These are phyloP conservation scores for Suhomyces prunicola DNA, from an alignment of 805 yeast species.

Conservation along the genomic window DNA sequence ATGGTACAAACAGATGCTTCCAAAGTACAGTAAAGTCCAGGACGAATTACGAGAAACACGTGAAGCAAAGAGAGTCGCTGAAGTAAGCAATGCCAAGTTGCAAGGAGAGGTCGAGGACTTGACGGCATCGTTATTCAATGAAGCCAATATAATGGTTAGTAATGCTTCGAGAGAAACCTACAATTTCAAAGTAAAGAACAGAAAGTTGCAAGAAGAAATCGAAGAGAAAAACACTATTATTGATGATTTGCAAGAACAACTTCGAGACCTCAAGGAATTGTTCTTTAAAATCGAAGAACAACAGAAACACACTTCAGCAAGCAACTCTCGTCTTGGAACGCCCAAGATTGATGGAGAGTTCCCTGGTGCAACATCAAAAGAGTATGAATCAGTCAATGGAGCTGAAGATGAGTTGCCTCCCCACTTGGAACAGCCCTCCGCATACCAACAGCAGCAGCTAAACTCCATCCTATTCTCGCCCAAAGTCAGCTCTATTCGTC, in stretches of 20 bases:
- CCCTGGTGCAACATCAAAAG: not conserved
- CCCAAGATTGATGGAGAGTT: constrained; percentile 7
- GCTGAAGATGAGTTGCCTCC: constrained; percentile 1
- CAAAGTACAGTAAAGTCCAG: constrained; percentile 30
- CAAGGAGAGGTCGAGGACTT: constrained; percentile 78
- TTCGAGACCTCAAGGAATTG: constrained; percentile 58
- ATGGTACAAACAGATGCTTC: constrained; percentile 25
- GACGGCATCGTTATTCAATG: constrained; percentile 72
- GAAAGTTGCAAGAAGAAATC: constrained; percentile 49
- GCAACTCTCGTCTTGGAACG: constrained; percentile 3
- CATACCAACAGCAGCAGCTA: constrained; percentile 17
- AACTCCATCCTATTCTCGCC: constrained; percentile 31
- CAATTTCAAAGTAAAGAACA: constrained; percentile 56
- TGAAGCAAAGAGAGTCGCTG: constrained; percentile 45
- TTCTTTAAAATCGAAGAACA: constrained; percentile 54
- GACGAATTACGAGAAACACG: constrained; percentile 21
- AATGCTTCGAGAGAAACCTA: constrained; percentile 69
- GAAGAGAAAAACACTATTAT: constrained; percentile 69
- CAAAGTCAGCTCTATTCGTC: constrained; percentile 34
- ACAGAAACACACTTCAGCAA: constrained; percentile 12
- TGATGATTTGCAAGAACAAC: constrained; percentile 62
- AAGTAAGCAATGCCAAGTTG: constrained; percentile 55
- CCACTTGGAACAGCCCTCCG: constrained; percentile 1
- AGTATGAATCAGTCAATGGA: not conserved
- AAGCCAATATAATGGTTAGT: constrained; percentile 83